Percentiles rank a stretch among this genome's conserved stretches.
Evolutionary conservation across 2,329 filamentous ascomycete genomes (phyloP).

Genomic region (Zasmidium citrigriseum): DNA sequence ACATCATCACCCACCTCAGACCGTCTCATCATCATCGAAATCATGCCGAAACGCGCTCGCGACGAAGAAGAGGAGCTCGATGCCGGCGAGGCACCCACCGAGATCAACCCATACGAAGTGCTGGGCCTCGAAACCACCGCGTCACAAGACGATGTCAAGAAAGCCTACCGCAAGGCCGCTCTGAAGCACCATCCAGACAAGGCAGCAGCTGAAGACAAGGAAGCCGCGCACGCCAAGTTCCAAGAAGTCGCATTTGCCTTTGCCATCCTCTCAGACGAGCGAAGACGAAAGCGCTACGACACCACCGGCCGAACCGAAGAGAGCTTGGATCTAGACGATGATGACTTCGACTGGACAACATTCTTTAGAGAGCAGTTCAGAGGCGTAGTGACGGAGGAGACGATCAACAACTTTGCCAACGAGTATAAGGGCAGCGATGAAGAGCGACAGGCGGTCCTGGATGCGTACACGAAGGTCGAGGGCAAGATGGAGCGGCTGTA

Average conservation of each 20-base stretch:
- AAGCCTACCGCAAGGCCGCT: slow-evolving; percentile 87
- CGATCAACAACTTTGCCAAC: slow-evolving; percentile 72
- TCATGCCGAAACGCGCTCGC: slow-evolving; percentile 20
- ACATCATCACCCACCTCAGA: neutral
- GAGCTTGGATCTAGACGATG: slow-evolving; percentile 63
- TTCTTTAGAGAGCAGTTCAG: slow-evolving; percentile 86
- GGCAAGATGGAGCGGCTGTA: slow-evolving; percentile 80
- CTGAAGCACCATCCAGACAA: slow-evolving; percentile 75
- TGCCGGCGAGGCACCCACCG: slow-evolving; percentile 64
- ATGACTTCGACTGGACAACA: slow-evolving; percentile 81
- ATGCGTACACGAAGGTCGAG: slow-evolving; percentile 70
- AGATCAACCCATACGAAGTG: slow-evolving; percentile 76
- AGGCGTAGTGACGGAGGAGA: slow-evolving; percentile 71
- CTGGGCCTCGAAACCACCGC: slow-evolving; percentile 68
- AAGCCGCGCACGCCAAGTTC: slow-evolving; percentile 75
- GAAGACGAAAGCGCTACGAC: slow-evolving; percentile 83
- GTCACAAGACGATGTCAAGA: slow-evolving; percentile 78
- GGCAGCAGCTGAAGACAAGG: slow-evolving; percentile 60
- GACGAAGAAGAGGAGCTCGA: slow-evolving; percentile 49
- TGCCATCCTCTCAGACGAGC: slow-evolving; percentile 82
- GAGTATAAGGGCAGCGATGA: slow-evolving; percentile 86
- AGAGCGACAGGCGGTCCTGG: slow-evolving; percentile 75
- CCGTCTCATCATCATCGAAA: slow-evolving; percentile 3
- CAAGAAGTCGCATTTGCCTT: slow-evolving; percentile 93
- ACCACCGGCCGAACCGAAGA: slow-evolving; percentile 86